These are phyloP conservation scores for Apiosordaria backusii DNA, from an alignment of 495 filamentous ascomycete species.

Conservation along the genomic window DNA sequence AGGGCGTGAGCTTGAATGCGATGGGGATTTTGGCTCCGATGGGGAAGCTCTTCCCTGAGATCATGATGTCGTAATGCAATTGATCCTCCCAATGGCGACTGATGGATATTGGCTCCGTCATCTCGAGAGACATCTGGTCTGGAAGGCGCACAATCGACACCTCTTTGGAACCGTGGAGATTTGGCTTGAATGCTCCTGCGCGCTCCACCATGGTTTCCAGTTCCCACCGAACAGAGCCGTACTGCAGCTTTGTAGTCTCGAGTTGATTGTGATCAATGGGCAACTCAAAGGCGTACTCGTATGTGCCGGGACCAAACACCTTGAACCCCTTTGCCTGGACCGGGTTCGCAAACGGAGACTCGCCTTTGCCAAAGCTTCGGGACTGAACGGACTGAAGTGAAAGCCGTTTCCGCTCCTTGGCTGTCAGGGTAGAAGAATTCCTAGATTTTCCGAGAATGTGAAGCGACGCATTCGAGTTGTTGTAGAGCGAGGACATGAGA, in stretches of 20 bases:
- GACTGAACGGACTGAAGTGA: slow-evolving; percentile 79
- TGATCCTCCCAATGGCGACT: slow-evolving; percentile 98
- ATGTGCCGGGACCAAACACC: slow-evolving; percentile 83
- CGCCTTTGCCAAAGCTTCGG: slow-evolving; percentile 81
- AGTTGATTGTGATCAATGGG: slow-evolving; percentile 89
- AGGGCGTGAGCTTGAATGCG: slow-evolving; percentile 92
- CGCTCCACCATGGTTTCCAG: slow-evolving; percentile 85
- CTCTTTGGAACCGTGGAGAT: slow-evolving; percentile 80
- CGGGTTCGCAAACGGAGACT: slow-evolving; percentile 55
- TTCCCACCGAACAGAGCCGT: slow-evolving; percentile 85
- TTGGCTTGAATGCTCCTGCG: slow-evolving; percentile 87
- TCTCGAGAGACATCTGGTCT: slow-evolving; percentile 86
- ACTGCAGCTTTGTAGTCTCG: slow-evolving; percentile 86
- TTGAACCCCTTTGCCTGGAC: slow-evolving; percentile 85
- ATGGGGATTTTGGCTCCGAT: slow-evolving; percentile 91
- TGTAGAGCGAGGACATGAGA: slow-evolving; percentile 39
- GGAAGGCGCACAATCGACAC: slow-evolving; percentile 84
- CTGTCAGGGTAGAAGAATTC: slow-evolving; percentile 35
- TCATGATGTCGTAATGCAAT: slow-evolving; percentile 96
- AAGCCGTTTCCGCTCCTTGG: slow-evolving; percentile 56
- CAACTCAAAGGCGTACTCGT: slow-evolving; percentile 92
- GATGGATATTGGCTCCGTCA: slow-evolving; percentile 94
- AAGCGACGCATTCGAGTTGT: slow-evolving; percentile 29
- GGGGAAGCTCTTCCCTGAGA: slow-evolving; percentile 97
- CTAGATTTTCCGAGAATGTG: slow-evolving; percentile 25